Base-by-base conservation (phyloP, 108 stramenopile species). In the Cyclotella choctawhatcheeana region DNA sequence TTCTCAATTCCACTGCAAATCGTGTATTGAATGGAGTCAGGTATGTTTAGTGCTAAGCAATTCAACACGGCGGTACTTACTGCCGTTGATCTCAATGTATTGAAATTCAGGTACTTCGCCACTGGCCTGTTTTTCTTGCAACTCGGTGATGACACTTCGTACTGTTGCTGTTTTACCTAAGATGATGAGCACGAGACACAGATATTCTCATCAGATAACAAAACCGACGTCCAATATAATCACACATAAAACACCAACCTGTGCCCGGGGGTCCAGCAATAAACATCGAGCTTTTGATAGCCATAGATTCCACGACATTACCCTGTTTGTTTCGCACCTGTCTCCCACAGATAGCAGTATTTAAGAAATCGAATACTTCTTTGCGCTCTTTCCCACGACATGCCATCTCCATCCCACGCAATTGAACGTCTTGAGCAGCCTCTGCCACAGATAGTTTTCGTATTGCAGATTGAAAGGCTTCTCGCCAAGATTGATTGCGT, bases 1-100 rank as follows among this genome's bases (percentile, higher is more conserved):
- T 74, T 17, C 87, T 65, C 83, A 94, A 73, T 56, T 93, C 92
- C 91, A 96, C n/a, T n/a, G n/a, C n/a, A n/a, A n/a, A n/a, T n/a
- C n/a, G n/a, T n/a, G n/a, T n/a, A n/a, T n/a, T n/a, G n/a, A n/a
- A n/a, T n/a, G n/a, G n/a, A n/a, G n/a, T n/a, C n/a, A n/a, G n/a
- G n/a, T n/a, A n/a, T n/a, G n/a, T n/a, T n/a, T n/a, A n/a, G n/a
- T n/a, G n/a, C n/a, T n/a, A n/a, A n/a, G n/a, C n/a, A n/a, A n/a
- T n/a, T n/a, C n/a, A n/a, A n/a, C n/a, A n/a, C n/a, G n/a, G n/a
- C n/a, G n/a, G n/a, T n/a, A n/a, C n/a, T n/a, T n/a, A n/a, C n/a
- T 96, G 0, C 89, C 95, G 73, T 96, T 96, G 56, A 96, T 67
- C 0, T 85, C 25, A 20, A 94, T 72, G 64, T 94, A 94, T 37